Conservation (phyloP, 2,329 filamentous ascomycete genomes). For the Pyrenophora graminea region DNA sequence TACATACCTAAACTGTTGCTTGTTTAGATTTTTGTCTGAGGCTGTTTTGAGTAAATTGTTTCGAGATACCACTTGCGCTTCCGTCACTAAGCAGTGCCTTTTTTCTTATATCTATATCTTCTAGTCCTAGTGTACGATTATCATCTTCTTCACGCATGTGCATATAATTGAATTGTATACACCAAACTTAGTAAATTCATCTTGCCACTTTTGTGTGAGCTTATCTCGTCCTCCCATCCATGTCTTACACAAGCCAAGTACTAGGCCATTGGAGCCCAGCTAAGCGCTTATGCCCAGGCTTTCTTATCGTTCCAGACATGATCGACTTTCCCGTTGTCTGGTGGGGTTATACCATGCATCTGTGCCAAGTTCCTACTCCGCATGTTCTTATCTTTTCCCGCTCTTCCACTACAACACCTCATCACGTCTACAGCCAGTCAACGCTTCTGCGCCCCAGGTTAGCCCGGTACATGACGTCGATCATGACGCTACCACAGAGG, state of each 20-base stretch:
- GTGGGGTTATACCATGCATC: neutral
- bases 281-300: constrained; percentile 4
- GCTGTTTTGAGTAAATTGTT: constrained; percentile 29
- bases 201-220: neutral
- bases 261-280: neutral
- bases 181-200: constrained; percentile 5
- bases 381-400: constrained; percentile 21
- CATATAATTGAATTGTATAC: constrained; percentile 18
- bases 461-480: constrained; percentile 3
- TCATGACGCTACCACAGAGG: too few relatives aligned
- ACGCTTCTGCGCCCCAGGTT: constrained; percentile 3
- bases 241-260: neutral
- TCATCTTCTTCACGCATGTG: constrained; percentile 12
- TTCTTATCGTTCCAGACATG: constrained; percentile 24
- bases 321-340: constrained; percentile 1
- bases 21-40: constrained; percentile 16
- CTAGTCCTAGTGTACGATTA: constrained; percentile 9
- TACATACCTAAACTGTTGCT: constrained; percentile 11
- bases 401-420: neutral
- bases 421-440: neutral
- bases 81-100: constrained; percentile 27
- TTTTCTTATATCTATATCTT: constrained; percentile 8
- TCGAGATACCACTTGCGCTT: constrained; percentile 38
- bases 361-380: constrained; percentile 18
- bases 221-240: neutral